Percentiles rank a stretch among this genome's conserved stretches.
Conservation (phyloP, 352 stramenopile genomes). For the Phytopythium delawarense region DNA sequence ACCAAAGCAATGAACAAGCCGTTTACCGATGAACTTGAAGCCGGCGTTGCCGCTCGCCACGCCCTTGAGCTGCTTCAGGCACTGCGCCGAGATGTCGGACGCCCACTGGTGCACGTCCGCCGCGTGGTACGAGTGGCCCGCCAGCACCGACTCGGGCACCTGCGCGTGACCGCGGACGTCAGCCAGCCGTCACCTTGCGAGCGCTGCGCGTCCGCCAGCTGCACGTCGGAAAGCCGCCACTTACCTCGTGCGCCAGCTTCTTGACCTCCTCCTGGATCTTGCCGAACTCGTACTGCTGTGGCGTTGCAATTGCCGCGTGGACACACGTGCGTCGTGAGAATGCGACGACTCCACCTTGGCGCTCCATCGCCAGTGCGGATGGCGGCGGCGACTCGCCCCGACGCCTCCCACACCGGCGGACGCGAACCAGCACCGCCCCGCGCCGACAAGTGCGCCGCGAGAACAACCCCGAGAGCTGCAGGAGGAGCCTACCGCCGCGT, state of each 20-base stretch:
- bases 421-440: background rate
- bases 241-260: conserved; percentile 76
- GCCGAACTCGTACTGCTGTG: conserved; percentile 71
- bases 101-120: conserved; percentile 81
- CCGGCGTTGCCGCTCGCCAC: conserved; percentile 80
- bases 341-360: no score
- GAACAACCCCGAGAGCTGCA: background rate
- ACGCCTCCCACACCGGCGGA: background rate
- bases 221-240: background rate
- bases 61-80: conserved; percentile 79
- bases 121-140: conserved; percentile 67
- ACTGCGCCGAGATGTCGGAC: conserved; percentile 68
- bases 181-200: background rate
- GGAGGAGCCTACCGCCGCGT: conserved; percentile 28
- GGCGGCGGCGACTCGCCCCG: background rate
- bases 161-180: conserved; percentile 10
- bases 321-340: background rate
- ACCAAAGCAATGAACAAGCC: conserved; percentile 4
- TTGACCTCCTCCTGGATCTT: conserved; percentile 87
- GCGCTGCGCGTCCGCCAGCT: background rate
- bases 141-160: conserved; percentile 70
- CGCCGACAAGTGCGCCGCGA: background rate
- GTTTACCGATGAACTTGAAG: conserved; percentile 87
- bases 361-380: no score
- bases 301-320: no score